Evolutionary conservation across 495 filamentous ascomycete species (phyloP).

Genomic region (Penicillium psychrofluorescens): DNA sequence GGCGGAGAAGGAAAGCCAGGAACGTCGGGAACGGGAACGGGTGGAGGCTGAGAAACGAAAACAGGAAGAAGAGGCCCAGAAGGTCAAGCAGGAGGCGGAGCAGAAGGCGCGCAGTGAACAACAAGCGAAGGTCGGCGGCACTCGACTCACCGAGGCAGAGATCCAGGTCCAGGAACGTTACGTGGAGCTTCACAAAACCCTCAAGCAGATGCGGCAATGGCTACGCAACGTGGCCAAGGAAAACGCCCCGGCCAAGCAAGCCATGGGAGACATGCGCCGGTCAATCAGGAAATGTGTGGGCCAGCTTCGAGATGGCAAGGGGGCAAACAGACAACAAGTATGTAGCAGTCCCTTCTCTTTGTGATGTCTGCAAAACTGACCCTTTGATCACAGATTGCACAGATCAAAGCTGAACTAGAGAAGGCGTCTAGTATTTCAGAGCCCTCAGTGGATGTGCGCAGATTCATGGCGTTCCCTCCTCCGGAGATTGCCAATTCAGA

Average conservation of each 20-base stretch:
- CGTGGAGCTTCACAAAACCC: conserved; percentile 58
- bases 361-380: conserved; percentile 4
- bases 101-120: conserved; percentile 21
- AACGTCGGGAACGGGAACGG: conserved; percentile 39
- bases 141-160: conserved; percentile 20
- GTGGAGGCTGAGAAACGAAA: conserved; percentile 35
- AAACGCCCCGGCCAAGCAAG: conserved; percentile 50
- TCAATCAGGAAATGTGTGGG: conserved; percentile 64
- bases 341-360: neutral
- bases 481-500: conserved; percentile 42
- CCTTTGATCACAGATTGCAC: conserved; percentile 26
- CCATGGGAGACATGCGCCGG: conserved; percentile 69
- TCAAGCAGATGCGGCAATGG: conserved; percentile 64
- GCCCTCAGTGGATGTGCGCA: conserved; percentile 56
- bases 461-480: conserved; percentile 55
- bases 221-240: conserved; percentile 41
- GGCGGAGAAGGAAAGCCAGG: conserved; percentile 48
- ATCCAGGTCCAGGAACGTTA: conserved; percentile 51
- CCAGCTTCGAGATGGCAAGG: conserved; percentile 59
- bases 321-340: conserved; percentile 51
- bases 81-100: conserved; percentile 26
- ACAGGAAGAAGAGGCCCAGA: conserved; percentile 26
- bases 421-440: conserved; percentile 39
- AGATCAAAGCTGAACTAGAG: conserved; percentile 40
- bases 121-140: conserved; percentile 22